A percentile compares a stretch with the other conserved stretches of the same genome.
Conservation (phyloP, 108 stramenopile genomes). For the Schizochytrium sp. region DNA sequence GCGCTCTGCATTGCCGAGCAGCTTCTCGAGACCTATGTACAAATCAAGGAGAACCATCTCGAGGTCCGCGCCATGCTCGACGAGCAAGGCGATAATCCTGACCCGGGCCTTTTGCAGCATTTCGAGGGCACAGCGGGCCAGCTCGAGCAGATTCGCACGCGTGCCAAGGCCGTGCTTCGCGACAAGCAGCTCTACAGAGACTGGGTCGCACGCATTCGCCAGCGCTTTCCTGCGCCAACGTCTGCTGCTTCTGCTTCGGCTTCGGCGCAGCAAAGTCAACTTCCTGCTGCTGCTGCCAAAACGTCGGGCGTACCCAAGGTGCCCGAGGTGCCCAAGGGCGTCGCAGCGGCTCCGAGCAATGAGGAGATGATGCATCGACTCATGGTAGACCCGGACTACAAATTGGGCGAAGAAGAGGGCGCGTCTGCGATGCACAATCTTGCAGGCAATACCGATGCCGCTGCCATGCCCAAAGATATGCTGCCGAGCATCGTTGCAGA, state of each 20-base stretch:
- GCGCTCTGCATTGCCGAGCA: neutral
- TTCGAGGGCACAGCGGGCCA: neutral
- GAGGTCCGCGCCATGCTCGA: neutral
- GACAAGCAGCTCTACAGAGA: neutral
- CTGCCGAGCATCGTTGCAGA: neutral
- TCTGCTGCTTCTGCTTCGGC: no score
- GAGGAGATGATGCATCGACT: neutral
- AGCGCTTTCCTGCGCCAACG: neutral
- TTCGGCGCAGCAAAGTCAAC: no score
- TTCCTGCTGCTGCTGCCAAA: neutral
- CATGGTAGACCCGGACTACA: neutral
- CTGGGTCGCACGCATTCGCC: neutral
- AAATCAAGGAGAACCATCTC: neutral
- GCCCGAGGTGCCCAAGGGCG: neutral
- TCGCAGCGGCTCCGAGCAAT: neutral
- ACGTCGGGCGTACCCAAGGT: neutral
- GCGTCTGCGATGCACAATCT: neutral
- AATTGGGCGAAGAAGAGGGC: neutral
- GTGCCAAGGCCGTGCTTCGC: neutral
- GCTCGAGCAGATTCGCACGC: neutral
- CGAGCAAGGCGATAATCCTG: neutral
- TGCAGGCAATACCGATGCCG: neutral
- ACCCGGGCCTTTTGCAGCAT: conserved; percentile 9
- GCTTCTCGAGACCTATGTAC: neutral
- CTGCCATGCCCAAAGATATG: neutral